A percentile compares a stretch with the other conserved stretches of the same genome.
phyloP scores from a whole-genome alignment of 2,329 filamentous ascomycete genomes.

The Septoria linicola region DNA sequence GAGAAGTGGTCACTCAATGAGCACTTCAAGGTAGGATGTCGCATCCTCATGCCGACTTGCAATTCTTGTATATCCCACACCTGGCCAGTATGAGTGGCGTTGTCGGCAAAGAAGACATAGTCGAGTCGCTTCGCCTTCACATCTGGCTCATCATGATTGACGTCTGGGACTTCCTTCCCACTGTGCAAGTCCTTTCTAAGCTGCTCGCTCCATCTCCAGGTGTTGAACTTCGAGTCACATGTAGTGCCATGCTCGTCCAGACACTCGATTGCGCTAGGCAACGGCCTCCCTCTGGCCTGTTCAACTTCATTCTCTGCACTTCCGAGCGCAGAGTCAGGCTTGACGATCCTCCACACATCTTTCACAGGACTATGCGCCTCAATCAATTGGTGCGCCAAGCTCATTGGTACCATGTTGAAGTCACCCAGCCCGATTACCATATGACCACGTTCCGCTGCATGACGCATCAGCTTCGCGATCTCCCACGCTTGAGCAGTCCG shows the following conservation, averaged over 20 bases:
- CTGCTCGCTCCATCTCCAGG: constrained; percentile 82
- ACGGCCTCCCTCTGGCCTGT: constrained; percentile 60
- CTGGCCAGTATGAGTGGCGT: constrained; percentile 33
- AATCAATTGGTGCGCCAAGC: constrained; percentile 79
- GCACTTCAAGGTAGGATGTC: constrained; percentile 77
- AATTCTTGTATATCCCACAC: constrained; percentile 70
- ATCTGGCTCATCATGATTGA: constrained; percentile 68
- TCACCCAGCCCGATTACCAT: constrained; percentile 85
- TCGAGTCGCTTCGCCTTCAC: constrained; percentile 82
- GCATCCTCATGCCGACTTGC: constrained; percentile 74
- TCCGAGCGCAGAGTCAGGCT: constrained; percentile 81
- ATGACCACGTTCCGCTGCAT: constrained; percentile 75
- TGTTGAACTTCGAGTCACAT: constrained; percentile 82
- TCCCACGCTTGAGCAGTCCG: constrained; percentile 93
- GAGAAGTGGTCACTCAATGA: constrained; percentile 95
- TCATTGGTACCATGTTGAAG: constrained; percentile 93
- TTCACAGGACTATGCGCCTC: constrained; percentile 72
- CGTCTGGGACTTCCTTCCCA: constrained; percentile 52
- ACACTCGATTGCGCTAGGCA: constrained; percentile 77
- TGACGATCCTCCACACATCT: constrained; percentile 80
- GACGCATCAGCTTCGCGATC: constrained; percentile 82
- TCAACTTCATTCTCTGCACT: constrained; percentile 68
- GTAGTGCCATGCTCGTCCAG: constrained; percentile 79
- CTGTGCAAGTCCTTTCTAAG: constrained; percentile 67
- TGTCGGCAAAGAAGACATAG: constrained; percentile 77